Evolutionary conservation across 2,329 filamentous ascomycete species (phyloP).

Genomic region (Graphilbum fragrans): DNA sequence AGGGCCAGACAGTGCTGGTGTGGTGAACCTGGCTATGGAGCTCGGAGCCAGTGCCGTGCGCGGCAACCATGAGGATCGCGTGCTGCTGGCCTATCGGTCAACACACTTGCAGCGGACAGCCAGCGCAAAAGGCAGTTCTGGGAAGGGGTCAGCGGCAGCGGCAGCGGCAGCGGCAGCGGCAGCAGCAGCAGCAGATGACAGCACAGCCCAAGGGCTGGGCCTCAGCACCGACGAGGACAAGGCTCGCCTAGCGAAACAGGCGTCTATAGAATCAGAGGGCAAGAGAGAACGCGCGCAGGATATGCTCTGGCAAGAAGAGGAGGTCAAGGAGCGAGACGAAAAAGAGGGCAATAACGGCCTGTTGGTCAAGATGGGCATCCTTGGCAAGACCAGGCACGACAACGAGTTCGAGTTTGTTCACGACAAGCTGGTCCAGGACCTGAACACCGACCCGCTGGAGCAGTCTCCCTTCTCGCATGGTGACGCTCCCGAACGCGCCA

Average conservation of each 20-base stretch:
- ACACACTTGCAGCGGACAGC: conserved; percentile 15
- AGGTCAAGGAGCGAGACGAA: background rate
- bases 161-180: too few species aligned
- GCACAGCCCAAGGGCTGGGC: background rate
- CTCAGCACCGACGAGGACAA: background rate
- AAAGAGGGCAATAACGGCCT: background rate
- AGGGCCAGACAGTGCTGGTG: conserved; percentile 69
- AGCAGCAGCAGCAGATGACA: background rate
- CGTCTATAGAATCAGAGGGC: conserved; percentile 7
- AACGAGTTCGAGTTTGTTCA: conserved; percentile 3
- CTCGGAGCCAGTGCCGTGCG: conserved; percentile 71
- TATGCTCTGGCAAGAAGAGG: background rate
- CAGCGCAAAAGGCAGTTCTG: too few species aligned
- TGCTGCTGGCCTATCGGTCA: conserved; percentile 53
- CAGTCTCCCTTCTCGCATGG: conserved; percentile 17
- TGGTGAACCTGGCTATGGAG: conserved; percentile 62
- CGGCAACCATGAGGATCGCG: conserved; percentile 84
- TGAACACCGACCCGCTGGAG: conserved; percentile 5
- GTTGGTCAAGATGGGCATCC: background rate
- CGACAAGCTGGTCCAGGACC: conserved; percentile 6
- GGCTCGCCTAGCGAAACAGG: background rate
- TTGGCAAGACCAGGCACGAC: too few species aligned
- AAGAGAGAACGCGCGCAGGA: conserved; percentile 13
- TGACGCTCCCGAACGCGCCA: conserved; percentile 35
- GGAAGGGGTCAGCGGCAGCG: background rate